Percentiles rank a stretch among this genome's conserved stretches.
Conservation (phyloP, 441 rosid species). For the Adansonia grandidieri region DNA sequence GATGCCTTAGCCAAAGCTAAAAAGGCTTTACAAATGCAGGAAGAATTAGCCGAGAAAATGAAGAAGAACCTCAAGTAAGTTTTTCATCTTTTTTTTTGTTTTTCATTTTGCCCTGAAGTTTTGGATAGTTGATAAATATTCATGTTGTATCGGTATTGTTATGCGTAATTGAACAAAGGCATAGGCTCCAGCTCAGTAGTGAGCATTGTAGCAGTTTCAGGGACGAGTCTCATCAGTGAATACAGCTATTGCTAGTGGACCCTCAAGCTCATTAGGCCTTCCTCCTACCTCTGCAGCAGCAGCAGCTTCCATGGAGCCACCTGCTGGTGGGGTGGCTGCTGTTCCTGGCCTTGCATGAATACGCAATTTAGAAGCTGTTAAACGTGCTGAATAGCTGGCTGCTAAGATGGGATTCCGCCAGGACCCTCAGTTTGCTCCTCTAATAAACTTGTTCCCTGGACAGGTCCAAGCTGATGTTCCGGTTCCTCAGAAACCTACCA, state of each 20-base stretch:
- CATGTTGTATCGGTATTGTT: neutral
- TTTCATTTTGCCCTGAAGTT: neutral
- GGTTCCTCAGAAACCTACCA: too few species aligned
- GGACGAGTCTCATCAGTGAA: constrained; percentile 33
- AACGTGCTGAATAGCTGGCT: too few species aligned
- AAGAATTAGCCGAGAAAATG: constrained; percentile 67
- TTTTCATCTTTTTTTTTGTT: neutral
- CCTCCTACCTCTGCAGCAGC: constrained; percentile 31
- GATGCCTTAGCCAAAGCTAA: constrained; percentile 92
- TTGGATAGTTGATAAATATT: neutral
- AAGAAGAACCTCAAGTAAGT: constrained; percentile 70
- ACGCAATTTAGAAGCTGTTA: constrained; percentile 22
- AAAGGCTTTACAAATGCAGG: constrained; percentile 73
- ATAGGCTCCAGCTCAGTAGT: constrained; percentile 45
- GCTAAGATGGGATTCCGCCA: too few species aligned
- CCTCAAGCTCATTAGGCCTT: constrained; percentile 36
- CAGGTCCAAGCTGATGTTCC: too few species aligned
- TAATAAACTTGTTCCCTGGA: too few species aligned
- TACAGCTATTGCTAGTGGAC: constrained; percentile 33
- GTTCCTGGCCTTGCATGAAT: constrained; percentile 52
- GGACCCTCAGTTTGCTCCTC: too few species aligned
- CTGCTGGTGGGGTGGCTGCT: constrained; percentile 38
- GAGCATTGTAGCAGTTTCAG: constrained; percentile 30
- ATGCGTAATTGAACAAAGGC: constrained; percentile 60
- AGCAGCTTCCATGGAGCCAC: constrained; percentile 39